Base-by-base conservation (phyloP, 148 eudicot species). In the Vaccinium darrowii region DNA sequence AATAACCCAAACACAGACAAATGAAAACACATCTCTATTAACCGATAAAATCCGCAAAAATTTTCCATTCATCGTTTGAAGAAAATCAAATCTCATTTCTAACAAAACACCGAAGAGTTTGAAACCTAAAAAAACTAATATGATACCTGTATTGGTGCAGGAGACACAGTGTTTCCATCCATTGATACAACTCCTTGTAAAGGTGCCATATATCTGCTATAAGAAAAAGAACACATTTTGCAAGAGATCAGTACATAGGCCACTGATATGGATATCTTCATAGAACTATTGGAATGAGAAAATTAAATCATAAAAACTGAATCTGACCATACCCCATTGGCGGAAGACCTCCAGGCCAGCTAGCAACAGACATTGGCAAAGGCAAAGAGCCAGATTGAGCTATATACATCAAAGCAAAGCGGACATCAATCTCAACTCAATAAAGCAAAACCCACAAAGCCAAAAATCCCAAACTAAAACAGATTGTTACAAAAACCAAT, bases 171-270 rank as follows among this genome's bases (percentile, higher is more conserved):
- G 86, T 86, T 88, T 52, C 94, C 98, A 84, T 95, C 98, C 95
- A 95, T 91, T 47, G 99, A 90, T 65, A 95, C 94, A 89, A 95
- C 98, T 87, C 99, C 98, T 94, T 94, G 99, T 85, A 97, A 82
- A 63, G 99, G 98, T 74, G 98, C 94, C 92, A 97, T 91, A 80
- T 95, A 97, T 85, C 98, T 97, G 94, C 77, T 57, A 23, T 78
- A 81, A 76, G 84, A 85, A 43, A 65, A 79, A 47, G 58, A 52
- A 47, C 69, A 57, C 36, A 74, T n/a, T 81, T 56, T 4, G 1
- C 79, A 75, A 63, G 63, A 83, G 25, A 76, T 0, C 36, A 82
- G 60, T 2, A 16, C n/a, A 43, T 23, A 54, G 54, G 43, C 56
- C 60, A 72, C 13, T 4, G 74, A 67, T 51, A 30, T 8, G 6